These are phyloP conservation scores for Ceratocystis papillata DNA, from an alignment of 2,329 filamentous ascomycete genomes.

Conservation along the genomic window DNA sequence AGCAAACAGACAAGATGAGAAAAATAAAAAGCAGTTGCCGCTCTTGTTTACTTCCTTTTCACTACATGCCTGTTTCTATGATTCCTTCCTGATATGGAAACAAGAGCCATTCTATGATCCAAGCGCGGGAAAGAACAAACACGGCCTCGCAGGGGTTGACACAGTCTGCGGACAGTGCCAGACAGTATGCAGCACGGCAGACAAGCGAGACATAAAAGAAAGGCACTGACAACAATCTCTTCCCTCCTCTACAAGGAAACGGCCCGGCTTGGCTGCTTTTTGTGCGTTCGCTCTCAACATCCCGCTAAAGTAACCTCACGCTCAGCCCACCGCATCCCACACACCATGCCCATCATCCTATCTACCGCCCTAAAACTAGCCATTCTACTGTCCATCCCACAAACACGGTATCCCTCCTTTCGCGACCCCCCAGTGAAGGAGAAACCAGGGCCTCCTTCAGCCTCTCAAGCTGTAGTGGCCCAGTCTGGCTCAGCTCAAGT, in stretches of 20 bases:
- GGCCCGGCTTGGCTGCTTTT: too few relatives aligned
- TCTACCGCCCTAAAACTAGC: too few relatives aligned
- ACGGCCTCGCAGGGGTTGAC: background rate
- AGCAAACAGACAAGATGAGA: background rate
- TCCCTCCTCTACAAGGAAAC: background rate
- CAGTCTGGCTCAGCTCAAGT: too few relatives aligned
- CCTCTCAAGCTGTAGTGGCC: too few relatives aligned
- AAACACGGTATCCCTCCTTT: too few relatives aligned
- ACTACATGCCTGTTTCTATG: background rate
- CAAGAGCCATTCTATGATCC: background rate
- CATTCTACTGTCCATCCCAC: too few relatives aligned
- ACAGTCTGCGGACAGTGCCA: background rate
- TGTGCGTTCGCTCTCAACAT: too few relatives aligned
- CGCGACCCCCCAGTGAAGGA: too few relatives aligned
- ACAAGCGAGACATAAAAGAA: background rate
- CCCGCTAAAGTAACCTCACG: too few relatives aligned
- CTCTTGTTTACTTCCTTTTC: constrained; percentile 4
- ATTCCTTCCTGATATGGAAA: constrained; percentile 11
- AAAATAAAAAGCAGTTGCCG: constrained; percentile 2
- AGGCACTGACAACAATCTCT: background rate
- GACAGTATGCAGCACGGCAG: background rate
- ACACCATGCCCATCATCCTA: too few relatives aligned
- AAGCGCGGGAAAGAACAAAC: background rate
- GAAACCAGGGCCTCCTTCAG: too few relatives aligned
- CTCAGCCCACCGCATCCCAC: too few relatives aligned